These are phyloP conservation scores for Coniochaeta sp. DNA, from an alignment of 2,329 filamentous ascomycete genomes.

Conservation along the genomic window DNA sequence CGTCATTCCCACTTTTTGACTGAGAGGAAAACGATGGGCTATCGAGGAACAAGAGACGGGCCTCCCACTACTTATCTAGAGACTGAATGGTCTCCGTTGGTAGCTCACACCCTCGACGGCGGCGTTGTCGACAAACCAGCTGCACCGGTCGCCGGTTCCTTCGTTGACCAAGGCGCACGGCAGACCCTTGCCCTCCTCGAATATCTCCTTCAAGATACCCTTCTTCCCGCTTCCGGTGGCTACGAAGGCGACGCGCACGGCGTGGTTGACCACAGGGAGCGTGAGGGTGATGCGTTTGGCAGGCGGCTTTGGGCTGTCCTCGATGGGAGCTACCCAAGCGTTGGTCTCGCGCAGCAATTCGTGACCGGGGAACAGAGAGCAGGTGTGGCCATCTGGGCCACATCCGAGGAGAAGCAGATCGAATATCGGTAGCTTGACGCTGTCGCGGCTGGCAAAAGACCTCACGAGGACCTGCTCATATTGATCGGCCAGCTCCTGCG, in stretches of 20 bases:
- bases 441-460: constrained; percentile 86
- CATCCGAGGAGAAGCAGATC: constrained; percentile 90
- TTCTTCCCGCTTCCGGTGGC: constrained; percentile 86
- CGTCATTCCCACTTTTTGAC: not conserved
- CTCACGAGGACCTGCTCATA: constrained; percentile 85
- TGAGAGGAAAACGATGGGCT: no score
- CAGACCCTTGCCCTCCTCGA: constrained; percentile 72
- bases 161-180: constrained; percentile 87
- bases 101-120: constrained; percentile 82
- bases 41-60: no score
- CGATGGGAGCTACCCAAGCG: constrained; percentile 88
- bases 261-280: constrained; percentile 82
- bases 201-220: constrained; percentile 86
- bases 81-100: constrained; percentile 60
- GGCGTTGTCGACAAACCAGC: constrained; percentile 87
- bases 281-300: constrained; percentile 86
- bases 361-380: constrained; percentile 90
- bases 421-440: constrained; percentile 89
- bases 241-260: constrained; percentile 81
- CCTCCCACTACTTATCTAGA: no score
- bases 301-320: constrained; percentile 92
- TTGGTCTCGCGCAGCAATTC: constrained; percentile 76
- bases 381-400: constrained; percentile 94
- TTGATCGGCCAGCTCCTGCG: constrained; percentile 85
- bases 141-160: constrained; percentile 74